phyloP scores from a whole-genome alignment of 305 asterid species.

The Caryopteris hybrid region DNA sequence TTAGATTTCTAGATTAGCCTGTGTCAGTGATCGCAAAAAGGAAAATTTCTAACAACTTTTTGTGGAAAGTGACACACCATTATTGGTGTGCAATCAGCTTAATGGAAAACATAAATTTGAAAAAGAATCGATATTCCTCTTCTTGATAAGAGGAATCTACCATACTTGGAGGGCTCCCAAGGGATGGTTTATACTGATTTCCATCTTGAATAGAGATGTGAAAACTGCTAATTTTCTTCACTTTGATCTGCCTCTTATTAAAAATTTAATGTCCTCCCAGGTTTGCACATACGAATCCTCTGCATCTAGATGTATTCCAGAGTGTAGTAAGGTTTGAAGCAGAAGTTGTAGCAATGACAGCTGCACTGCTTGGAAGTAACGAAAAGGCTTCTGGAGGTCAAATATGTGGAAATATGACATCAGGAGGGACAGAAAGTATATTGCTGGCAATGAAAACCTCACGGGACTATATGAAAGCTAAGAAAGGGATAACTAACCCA shows the following conservation, averaged over 20 bases:
- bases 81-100: neutral
- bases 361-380: constrained; percentile 86
- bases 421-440: constrained; percentile 99
- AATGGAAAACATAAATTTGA: neutral
- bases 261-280: constrained; percentile 35
- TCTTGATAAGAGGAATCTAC: neutral
- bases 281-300: constrained; percentile 98
- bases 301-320: constrained; percentile 90
- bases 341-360: constrained; percentile 96
- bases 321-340: constrained; percentile 91
- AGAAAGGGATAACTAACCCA: constrained; percentile 78
- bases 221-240: neutral
- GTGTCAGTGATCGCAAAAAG: neutral
- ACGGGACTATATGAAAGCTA: constrained; percentile 86
- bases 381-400: constrained; percentile 81
- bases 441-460: constrained; percentile 87
- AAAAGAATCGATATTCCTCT: neutral
- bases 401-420: constrained; percentile 97
- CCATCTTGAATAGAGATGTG: neutral
- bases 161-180: neutral
- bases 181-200: neutral
- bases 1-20: neutral
- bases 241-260: constrained; percentile 8
- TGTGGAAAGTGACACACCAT: neutral
- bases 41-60: constrained; percentile 1